Percentiles rank a stretch among this genome's conserved stretches.
Conservation (phyloP, 1,284 basidiomycete species). For the Sanghuangporus baumii region DNA sequence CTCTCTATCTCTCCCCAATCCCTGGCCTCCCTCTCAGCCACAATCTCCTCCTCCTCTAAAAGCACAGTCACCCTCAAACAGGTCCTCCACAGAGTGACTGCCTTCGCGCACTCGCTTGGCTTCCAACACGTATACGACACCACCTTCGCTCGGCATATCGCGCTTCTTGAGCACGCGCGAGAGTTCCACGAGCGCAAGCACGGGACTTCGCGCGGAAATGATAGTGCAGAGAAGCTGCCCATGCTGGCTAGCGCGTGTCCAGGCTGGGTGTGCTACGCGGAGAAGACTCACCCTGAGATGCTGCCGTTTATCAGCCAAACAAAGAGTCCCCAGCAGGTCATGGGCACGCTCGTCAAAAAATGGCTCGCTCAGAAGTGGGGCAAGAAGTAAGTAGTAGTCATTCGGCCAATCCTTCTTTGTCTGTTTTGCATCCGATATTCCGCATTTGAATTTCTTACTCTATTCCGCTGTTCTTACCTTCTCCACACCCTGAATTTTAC, state of each 20-base stretch:
- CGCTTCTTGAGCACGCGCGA: constrained; percentile 73
- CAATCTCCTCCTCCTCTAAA: constrained; percentile 44
- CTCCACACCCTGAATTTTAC: not conserved
- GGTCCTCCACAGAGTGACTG: constrained; percentile 62
- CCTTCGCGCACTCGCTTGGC: constrained; percentile 57
- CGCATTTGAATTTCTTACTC: not conserved
- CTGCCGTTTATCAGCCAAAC: constrained; percentile 84
- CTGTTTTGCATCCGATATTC: not conserved
- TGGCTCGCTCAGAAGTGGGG: constrained; percentile 67
- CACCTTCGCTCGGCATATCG: constrained; percentile 88
- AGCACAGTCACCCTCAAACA: constrained; percentile 49
- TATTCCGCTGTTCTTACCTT: not conserved
- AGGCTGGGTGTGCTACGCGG: constrained; percentile 99
- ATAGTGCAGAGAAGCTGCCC: constrained; percentile 48
- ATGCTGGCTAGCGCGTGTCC: constrained; percentile 97
- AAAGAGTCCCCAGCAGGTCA: constrained; percentile 91
- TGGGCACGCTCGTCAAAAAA: constrained; percentile 89
- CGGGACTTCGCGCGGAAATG: constrained; percentile 5
- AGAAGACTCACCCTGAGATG: constrained; percentile 95
- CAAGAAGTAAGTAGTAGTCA: constrained; percentile 47
- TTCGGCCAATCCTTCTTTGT: constrained; percentile 3
- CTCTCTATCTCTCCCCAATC: constrained; percentile 90
- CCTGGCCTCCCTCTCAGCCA: constrained; percentile 84
- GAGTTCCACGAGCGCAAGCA: constrained; percentile 74
- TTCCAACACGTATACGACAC: constrained; percentile 86